phyloP scores from a whole-genome alignment of 75 land plant species.

The Ceratopteris richardii region DNA sequence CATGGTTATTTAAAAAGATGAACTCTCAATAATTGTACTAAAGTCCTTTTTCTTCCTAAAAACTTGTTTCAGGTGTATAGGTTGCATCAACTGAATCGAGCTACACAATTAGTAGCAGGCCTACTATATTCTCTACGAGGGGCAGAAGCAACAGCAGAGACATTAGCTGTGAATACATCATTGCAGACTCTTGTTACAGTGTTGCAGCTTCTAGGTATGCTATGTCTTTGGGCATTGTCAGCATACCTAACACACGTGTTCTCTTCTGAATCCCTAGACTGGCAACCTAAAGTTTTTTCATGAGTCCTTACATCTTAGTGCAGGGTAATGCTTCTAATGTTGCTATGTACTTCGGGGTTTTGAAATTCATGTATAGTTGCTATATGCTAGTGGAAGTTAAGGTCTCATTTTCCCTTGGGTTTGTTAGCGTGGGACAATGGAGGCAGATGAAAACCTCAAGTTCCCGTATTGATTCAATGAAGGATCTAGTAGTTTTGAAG shows the following conservation, averaged over 20 bases:
- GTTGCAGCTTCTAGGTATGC: constrained; percentile 74
- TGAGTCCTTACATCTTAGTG: not conserved
- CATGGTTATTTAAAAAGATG: too few species aligned
- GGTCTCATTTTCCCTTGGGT: too few species aligned
- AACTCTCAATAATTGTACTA: too few species aligned
- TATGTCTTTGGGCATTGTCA: constrained; percentile 86
- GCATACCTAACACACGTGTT: constrained; percentile 47
- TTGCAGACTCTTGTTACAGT: constrained; percentile 58
- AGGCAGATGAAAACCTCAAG: too few species aligned
- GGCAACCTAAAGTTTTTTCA: not conserved
- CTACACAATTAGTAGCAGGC: constrained; percentile 87
- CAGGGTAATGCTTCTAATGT: too few species aligned
- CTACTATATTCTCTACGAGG: constrained; percentile 70
- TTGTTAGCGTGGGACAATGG: too few species aligned
- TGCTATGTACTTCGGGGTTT: too few species aligned
- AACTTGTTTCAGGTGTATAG: constrained; percentile 83
- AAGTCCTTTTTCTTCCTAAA: too few species aligned
- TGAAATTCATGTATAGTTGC: too few species aligned
- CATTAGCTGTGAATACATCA: constrained; percentile 67
- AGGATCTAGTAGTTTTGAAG: too few species aligned
- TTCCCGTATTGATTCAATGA: too few species aligned
- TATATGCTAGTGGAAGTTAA: too few species aligned
- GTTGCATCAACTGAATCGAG: constrained; percentile 87
- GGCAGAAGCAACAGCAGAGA: constrained; percentile 63
- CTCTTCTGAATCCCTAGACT: not conserved